Percentiles rank a stretch among this genome's conserved stretches.
These are phyloP conservation scores for Didymellaceae sp. DNA, from an alignment of 2,329 filamentous ascomycete genomes.

Conservation along the genomic window DNA sequence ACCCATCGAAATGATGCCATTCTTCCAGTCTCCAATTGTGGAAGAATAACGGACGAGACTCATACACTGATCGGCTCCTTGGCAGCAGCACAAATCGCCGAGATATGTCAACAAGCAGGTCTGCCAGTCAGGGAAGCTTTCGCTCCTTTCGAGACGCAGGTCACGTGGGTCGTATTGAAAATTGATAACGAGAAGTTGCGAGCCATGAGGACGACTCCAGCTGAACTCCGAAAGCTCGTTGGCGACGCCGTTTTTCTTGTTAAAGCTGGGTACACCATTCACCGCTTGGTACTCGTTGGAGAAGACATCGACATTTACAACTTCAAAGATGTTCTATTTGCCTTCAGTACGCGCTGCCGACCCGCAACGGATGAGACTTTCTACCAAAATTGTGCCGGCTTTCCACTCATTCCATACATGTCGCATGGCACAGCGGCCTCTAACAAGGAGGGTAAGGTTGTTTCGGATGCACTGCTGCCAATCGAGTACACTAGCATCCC, in stretches of 20 bases:
- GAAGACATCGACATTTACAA: conserved; percentile 59
- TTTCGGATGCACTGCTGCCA: conserved; percentile 51
- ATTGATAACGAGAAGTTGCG: conserved; percentile 16
- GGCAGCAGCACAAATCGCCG: conserved; percentile 53
- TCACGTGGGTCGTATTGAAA: conserved; percentile 53
- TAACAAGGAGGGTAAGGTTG: conserved; percentile 53
- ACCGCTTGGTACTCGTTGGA: conserved; percentile 56
- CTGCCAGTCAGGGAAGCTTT: conserved; percentile 56
- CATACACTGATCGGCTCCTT: conserved; percentile 48
- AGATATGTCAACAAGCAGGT: conserved; percentile 41
- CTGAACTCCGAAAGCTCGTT: conserved; percentile 47
- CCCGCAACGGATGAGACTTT: conserved; percentile 54
- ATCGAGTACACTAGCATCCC: conserved; percentile 45
- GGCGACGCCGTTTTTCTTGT: conserved; percentile 54
- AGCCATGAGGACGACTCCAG: conserved; percentile 27
- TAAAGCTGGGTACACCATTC: conserved; percentile 49
- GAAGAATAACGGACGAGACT: conserved; percentile 44
- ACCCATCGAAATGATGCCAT: conserved; percentile 58
- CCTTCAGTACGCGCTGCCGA: conserved; percentile 47
- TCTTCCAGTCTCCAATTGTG: conserved; percentile 54
- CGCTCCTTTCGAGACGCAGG: conserved; percentile 56
- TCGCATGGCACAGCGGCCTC: conserved; percentile 48
- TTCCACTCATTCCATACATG: conserved; percentile 58
- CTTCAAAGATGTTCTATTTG: conserved; percentile 58
- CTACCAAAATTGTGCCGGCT: conserved; percentile 54